Evolutionary conservation across 768 basidiomycete genomes (phyloP).

Genomic region (Calvatia gigantea): DNA sequence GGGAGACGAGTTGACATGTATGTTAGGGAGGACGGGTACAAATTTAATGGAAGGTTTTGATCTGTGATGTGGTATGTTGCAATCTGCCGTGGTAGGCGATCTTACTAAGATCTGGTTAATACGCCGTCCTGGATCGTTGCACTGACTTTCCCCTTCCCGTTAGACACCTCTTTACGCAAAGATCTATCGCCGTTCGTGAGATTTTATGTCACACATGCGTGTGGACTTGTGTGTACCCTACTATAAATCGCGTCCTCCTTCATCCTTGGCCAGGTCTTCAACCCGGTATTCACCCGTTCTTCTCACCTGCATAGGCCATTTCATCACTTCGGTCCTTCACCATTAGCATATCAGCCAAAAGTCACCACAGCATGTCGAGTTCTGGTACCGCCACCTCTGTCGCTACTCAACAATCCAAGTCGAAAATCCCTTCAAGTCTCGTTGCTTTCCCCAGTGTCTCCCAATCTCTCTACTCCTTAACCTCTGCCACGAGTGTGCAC

Average conservation of each 20-base stretch:
- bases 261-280: constrained; percentile 23
- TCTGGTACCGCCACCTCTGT: constrained; percentile 14
- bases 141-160: constrained; percentile 21
- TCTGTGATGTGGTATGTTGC: constrained; percentile 10
- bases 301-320: constrained; percentile 14
- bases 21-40: neutral
- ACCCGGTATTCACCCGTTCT: constrained; percentile 15
- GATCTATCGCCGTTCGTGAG: constrained; percentile 13
- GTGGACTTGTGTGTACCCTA: constrained; percentile 20
- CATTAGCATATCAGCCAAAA: constrained; percentile 13
- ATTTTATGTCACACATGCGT: constrained; percentile 28
- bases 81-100: constrained; percentile 17
- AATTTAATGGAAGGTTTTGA: constrained; percentile 2
- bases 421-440: constrained; percentile 47
- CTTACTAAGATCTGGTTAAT: constrained; percentile 23
- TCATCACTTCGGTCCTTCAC: constrained; percentile 1
- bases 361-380: constrained; percentile 11
- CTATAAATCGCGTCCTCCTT: constrained; percentile 32
- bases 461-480: constrained; percentile 61
- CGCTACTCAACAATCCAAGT: constrained; percentile 27
- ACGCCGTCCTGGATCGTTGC: constrained; percentile 25
- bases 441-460: constrained; percentile 74
- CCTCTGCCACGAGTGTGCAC: constrained; percentile 68
- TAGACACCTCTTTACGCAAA: constrained; percentile 19
- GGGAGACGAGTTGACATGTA: constrained; percentile 6